Base-by-base conservation (phyloP, 768 basidiomycete genomes). In the Flagelloscypha sp. region DNA sequence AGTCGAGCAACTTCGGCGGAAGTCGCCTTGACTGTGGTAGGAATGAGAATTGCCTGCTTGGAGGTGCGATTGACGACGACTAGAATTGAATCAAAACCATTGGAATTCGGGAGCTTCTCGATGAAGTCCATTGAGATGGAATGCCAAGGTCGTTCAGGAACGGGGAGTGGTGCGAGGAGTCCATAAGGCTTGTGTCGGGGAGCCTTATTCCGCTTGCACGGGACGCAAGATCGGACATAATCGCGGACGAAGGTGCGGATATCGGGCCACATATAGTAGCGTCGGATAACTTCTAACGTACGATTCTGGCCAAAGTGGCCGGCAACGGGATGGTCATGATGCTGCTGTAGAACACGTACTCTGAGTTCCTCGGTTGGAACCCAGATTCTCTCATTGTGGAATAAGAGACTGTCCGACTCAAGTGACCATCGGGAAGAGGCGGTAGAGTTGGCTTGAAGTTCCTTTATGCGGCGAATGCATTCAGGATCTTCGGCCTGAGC, bases 61-160 rank as follows among this genome's bases (percentile, higher is more conserved):
- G 63, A 62, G 24, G 71, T 40, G 3, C 58, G 46, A 42, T 66
- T 57, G 16, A 59, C 56, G 17, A 72, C 45, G 3, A 65, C 58
- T 24, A 44, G 45, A 11, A 65, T 58, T 2, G 58, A 54, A 38
- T 63, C 51, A 38, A 51, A 65, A 4, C 56, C 56, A 30, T 60
- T 47, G 6, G 61, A 62, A 1, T 34, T 29, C 0, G 66, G 67
- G 1, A 72, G 58, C 36, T 61, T 56, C 30, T 54, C 58, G 13
- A 70, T 61, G 41, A 65, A 63, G 33, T 68, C 63, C 59, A 67
- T 65, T 0, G 54, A 53, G 17, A 68, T 57, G 3, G 56, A 52
- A 18, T 49, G 36, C 62, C 64, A 66, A 8, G 61, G 66, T 10
- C 46, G 45, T 1, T 41, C 7, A 1, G 61, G 64, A 17, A 61